These are phyloP conservation scores for Macrophomina pseudophaseolina DNA, from an alignment of 2,329 filamentous ascomycete species.

Conservation along the genomic window DNA sequence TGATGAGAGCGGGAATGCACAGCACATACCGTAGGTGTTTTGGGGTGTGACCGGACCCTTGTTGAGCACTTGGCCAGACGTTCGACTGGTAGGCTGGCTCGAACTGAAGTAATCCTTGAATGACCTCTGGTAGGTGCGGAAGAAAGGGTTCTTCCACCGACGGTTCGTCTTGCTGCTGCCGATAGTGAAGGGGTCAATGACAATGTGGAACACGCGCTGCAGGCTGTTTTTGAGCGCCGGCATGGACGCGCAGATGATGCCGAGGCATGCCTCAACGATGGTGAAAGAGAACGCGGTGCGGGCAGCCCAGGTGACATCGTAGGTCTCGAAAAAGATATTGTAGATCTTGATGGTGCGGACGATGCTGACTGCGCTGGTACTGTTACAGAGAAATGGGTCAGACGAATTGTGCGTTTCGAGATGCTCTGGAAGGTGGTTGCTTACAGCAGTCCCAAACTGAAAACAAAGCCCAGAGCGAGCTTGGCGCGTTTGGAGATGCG, in stretches of 20 bases:
- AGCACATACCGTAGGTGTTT: slow-evolving; percentile 27
- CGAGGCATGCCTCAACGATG: slow-evolving; percentile 48
- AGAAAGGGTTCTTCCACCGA: slow-evolving; percentile 1
- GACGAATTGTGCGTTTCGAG: background rate
- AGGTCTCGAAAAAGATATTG: slow-evolving; percentile 41
- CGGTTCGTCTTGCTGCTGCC: background rate
- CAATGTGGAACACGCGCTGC: slow-evolving; percentile 3
- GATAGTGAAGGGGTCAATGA: background rate
- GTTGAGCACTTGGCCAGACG: background rate
- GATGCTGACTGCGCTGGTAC: slow-evolving; percentile 42
- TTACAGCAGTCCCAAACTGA: slow-evolving; percentile 51
- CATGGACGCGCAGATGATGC: slow-evolving; percentile 49
- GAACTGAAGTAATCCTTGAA: background rate
- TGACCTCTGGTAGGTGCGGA: background rate
- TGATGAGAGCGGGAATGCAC: slow-evolving; percentile 49
- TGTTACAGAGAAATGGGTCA: slow-evolving; percentile 21
- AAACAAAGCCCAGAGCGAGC: slow-evolving; percentile 50
- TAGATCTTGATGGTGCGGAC: slow-evolving; percentile 46
- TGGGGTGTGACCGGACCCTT: background rate
- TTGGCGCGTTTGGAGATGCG: slow-evolving; percentile 51
- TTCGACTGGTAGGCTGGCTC: background rate
- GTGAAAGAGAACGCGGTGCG: slow-evolving; percentile 49
- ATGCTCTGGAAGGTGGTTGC: slow-evolving; percentile 10
- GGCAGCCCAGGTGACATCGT: slow-evolving; percentile 49
- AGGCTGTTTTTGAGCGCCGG: slow-evolving; percentile 51